Conservation (phyloP, 257 asterid species). For the Przewalskia tangutica region DNA sequence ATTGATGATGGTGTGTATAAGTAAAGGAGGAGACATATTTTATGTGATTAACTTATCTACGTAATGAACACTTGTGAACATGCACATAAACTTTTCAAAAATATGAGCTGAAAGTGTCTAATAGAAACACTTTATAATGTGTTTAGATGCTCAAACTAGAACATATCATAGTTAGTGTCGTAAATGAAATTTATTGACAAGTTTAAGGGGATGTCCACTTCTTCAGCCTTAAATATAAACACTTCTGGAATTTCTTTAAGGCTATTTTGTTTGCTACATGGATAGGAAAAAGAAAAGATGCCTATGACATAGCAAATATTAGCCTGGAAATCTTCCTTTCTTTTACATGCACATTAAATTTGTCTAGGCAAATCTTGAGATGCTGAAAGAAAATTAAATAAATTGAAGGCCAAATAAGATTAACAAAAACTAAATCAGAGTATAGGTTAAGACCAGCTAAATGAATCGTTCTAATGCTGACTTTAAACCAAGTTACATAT, state of each 20-base stretch:
- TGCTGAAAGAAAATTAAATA: not conserved
- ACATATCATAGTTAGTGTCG: no score
- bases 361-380: not conserved
- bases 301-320: not conserved
- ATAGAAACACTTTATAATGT: no score
- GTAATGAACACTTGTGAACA: no score
- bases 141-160: no score
- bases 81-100: no score
- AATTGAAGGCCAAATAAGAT: not conserved
- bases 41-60: no score
- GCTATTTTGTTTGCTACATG: not conserved
- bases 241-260: not conserved
- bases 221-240: no score
- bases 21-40: no score
- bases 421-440: not conserved
- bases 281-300: not conserved
- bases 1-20: no score
- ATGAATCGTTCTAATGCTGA: not conserved
- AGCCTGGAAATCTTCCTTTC: not conserved
- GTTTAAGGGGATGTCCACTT: no score
- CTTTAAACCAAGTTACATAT: not conserved
- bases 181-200: no score
- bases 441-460: not conserved
- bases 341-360: not conserved
- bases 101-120: no score